Conservation (phyloP, 2,329 filamentous ascomycete species). For the Alternaria longipes region DNA sequence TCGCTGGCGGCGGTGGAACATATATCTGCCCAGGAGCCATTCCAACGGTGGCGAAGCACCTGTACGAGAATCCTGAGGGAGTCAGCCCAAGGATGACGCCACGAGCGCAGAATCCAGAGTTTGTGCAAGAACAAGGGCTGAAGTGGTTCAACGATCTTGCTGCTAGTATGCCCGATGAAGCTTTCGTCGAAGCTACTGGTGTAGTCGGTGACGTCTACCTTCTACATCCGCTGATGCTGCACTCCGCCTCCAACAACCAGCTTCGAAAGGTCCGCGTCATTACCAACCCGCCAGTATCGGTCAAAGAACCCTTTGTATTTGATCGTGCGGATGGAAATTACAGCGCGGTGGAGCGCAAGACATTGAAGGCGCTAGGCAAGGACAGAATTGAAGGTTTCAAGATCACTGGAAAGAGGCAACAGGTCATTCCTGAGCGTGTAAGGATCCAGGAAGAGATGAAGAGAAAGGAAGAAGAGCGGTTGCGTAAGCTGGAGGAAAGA, state of each 20-base stretch:
- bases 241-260: constrained; percentile 63
- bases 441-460: constrained; percentile 62
- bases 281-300: constrained; percentile 64
- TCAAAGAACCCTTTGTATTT: constrained; percentile 63
- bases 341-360: constrained; percentile 66
- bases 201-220: constrained; percentile 66
- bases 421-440: constrained; percentile 60
- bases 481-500: constrained; percentile 47
- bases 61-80: constrained; percentile 69
- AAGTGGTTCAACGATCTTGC: constrained; percentile 58
- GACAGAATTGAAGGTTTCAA: constrained; percentile 63
- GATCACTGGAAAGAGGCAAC: constrained; percentile 61
- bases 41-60: constrained; percentile 64
- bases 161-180: constrained; percentile 43
- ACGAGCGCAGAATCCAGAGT: constrained; percentile 58
- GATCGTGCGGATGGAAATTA: constrained; percentile 61
- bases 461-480: constrained; percentile 57
- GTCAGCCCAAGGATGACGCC: constrained; percentile 72
- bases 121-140: constrained; percentile 54
- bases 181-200: constrained; percentile 66
- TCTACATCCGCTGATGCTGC: constrained; percentile 69
- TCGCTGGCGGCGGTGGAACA: constrained; percentile 69
- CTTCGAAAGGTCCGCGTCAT: constrained; percentile 61
- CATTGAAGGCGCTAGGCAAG: constrained; percentile 60
- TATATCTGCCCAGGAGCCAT: constrained; percentile 70